These are phyloP conservation scores for Exophiala viscosa DNA, from an alignment of 2,329 filamentous ascomycete genomes.

Conservation along the genomic window DNA sequence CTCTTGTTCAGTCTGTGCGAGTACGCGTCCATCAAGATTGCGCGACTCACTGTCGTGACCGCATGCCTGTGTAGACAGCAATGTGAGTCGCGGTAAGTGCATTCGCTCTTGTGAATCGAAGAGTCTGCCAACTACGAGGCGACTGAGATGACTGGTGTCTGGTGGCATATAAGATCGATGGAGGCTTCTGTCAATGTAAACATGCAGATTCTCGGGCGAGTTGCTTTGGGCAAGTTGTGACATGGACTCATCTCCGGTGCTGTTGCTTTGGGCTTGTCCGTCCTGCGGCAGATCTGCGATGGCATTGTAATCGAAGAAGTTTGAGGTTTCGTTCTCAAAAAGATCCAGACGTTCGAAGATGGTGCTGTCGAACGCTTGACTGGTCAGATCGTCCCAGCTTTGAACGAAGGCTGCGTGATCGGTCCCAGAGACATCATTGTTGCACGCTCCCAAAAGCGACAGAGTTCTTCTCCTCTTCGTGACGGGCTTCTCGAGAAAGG, in stretches of 20 bases:
- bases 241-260: not conserved
- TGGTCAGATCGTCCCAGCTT: constrained; percentile 5
- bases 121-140: constrained; percentile 1
- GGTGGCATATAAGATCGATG: constrained; percentile 9
- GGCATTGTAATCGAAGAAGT: not conserved
- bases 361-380: constrained; percentile 8
- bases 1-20: constrained; percentile 4
- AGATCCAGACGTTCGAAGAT: constrained; percentile 10
- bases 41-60: not conserved
- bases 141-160: constrained; percentile 11
- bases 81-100: not conserved
- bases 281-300: not conserved
- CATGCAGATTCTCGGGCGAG: not conserved
- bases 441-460: not conserved
- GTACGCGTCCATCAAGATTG: not conserved
- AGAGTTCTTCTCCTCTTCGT: constrained; percentile 8
- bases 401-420: not conserved
- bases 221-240: not conserved
- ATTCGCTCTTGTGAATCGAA: not conserved
- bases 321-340: constrained; percentile 6
- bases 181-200: not conserved
- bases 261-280: constrained; percentile 5
- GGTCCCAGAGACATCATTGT: not conserved
- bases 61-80: not conserved
- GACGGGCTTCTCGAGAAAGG: constrained; percentile 5